Base-by-base conservation (phyloP, 768 basidiomycete species). In the Cystobasidium onofrii region DNA sequence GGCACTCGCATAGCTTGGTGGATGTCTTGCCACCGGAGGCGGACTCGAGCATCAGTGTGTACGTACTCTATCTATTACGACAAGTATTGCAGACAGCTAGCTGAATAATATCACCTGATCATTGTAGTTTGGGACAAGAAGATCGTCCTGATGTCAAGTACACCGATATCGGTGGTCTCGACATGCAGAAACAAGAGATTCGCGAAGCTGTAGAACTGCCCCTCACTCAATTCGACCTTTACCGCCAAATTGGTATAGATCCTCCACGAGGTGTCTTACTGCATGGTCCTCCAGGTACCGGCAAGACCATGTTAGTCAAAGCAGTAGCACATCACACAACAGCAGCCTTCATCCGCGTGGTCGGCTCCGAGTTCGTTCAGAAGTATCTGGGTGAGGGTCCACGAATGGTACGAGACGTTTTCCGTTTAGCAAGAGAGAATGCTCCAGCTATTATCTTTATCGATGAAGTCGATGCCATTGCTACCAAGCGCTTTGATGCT, bases 381-480 rank as follows among this genome's bases (percentile, higher is more conserved):
- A 99, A 99, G 81, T 99, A 99, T 80, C 87, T 99, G 3, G 96
- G 96, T 78, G 96, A 99, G 84, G 96, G 96, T 39, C 96, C 96
- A 50, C 91, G 96, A 76, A 99, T 99, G 96, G 96, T 99, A 76
- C 89, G 96, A 79, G 96, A 99, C 80, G 96, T 99, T 67, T 99
- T 99, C 85, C 87, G 96, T 73, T 87, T 99, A 60, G 96, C 96
- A 29, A 85, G 96, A 77, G 96, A 99, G 82, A 99, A 99, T 80
- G 85, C 94, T 0, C 96, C 96, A 0, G 88, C 92, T 31, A 99
- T 99, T 80, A 98, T 99, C 82, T 99, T 99, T 84, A 98, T 99
- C 80, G 96, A 98, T 81, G 95, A 83, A 74, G 83, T 83, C 12
- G 96, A 99, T 77, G 95, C 96, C 23, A 99, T 99, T 81, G 96